Evolutionary conservation across 495 filamentous ascomycete genomes (phyloP).

Genomic region (Aspergillus funiculosus): DNA sequence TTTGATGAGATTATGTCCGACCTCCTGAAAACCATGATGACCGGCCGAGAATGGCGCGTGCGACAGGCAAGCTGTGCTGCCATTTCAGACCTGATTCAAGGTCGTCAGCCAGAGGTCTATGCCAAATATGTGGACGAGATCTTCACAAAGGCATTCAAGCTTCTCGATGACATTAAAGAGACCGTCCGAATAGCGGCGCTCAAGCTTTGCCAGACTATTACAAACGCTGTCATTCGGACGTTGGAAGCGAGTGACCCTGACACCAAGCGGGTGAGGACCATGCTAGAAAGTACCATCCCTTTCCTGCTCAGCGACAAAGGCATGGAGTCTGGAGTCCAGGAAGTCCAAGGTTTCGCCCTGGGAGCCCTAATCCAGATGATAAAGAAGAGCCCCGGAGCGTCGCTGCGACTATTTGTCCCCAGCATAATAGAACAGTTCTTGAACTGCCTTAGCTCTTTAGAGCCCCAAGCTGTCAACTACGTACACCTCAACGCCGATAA

Average conservation of each 20-base stretch:
- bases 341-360: constrained; percentile 69
- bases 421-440: constrained; percentile 75
- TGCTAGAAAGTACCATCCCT: constrained; percentile 79
- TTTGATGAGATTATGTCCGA: constrained; percentile 85
- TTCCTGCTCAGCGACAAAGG: constrained; percentile 87
- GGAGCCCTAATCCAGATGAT: constrained; percentile 79
- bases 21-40: constrained; percentile 71
- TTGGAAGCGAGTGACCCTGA: constrained; percentile 75
- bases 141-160: constrained; percentile 72
- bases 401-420: constrained; percentile 72
- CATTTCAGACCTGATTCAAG: constrained; percentile 77
- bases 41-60: constrained; percentile 83
- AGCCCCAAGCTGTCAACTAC: constrained; percentile 84
- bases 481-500: constrained; percentile 83
- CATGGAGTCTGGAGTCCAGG: constrained; percentile 77
- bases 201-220: constrained; percentile 73
- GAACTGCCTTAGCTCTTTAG: constrained; percentile 73
- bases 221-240: constrained; percentile 72
- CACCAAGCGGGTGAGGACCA: constrained; percentile 59
- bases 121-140: constrained; percentile 78
- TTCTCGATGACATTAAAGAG: constrained; percentile 88
- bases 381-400: constrained; percentile 67
- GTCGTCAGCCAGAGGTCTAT: constrained; percentile 68
- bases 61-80: constrained; percentile 89
- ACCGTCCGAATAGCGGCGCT: constrained; percentile 77